Evolutionary conservation across 1,139 yeast genomes (phyloP).

Genomic region (Kodamaea plutei): DNA sequence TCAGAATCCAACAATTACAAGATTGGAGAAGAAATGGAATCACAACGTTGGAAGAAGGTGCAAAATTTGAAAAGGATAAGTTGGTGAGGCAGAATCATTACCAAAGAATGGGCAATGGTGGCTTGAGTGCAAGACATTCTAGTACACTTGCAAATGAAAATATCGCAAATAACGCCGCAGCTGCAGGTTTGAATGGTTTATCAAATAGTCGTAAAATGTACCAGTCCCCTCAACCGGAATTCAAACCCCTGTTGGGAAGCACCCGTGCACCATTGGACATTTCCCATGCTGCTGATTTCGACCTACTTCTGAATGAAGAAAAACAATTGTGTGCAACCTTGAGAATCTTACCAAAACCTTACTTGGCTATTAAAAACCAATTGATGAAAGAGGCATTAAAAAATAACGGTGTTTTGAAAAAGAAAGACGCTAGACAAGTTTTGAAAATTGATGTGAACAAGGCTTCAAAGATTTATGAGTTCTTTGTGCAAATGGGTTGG

Average conservation of each 20-base stretch:
- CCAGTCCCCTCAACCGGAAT: slow-evolving; percentile 37
- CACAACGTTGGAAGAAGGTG: slow-evolving; percentile 77
- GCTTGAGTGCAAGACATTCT: slow-evolving; percentile 26
- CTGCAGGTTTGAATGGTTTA: slow-evolving; percentile 12
- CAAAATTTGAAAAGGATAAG: slow-evolving; percentile 85
- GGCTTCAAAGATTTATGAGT: slow-evolving; percentile 84
- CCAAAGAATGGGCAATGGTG: slow-evolving; percentile 54
- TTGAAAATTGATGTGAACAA: slow-evolving; percentile 82
- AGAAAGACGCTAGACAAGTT: slow-evolving; percentile 78
- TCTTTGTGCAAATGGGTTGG: slow-evolving; percentile 92
- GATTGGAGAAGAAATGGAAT: slow-evolving; percentile 92
- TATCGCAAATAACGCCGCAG: slow-evolving; percentile 4
- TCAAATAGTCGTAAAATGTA: slow-evolving; percentile 20
- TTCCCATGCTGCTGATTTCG: slow-evolving; percentile 78
- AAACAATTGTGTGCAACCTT: slow-evolving; percentile 79
- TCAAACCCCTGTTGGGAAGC: slow-evolving; percentile 35
- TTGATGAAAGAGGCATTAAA: slow-evolving; percentile 82
- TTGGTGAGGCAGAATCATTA: slow-evolving; percentile 55
- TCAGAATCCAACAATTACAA: slow-evolving; percentile 83
- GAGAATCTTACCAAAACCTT: slow-evolving; percentile 88
- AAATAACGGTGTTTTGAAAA: slow-evolving; percentile 78
- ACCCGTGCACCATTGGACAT: slow-evolving; percentile 64
- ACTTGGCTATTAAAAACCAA: slow-evolving; percentile 88
- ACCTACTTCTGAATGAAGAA: slow-evolving; percentile 78
- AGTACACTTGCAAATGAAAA: slow-evolving; percentile 10